Evolutionary conservation across 257 asterid genomes (phyloP), one percentile per base, ranked within the genome.

Genomic region (Paulownia fortunei): DNA sequence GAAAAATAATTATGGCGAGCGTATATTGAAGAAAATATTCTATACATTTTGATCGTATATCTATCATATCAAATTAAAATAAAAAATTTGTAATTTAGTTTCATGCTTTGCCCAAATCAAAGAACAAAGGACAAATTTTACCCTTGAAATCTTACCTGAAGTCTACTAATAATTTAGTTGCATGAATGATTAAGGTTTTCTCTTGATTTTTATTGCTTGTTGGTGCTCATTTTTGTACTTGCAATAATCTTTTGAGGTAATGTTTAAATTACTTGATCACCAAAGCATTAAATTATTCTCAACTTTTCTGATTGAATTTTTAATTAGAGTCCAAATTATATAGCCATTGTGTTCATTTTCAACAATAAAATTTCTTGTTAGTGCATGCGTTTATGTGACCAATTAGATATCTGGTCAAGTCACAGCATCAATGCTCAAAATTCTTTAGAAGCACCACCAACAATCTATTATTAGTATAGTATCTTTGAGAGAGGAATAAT

Each of bases 381-480:
- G 82, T 78, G 82, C 66, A 39, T 78, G 82, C 66, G 52, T 69
- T 9, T 21, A 56, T 71, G 75, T 23, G 27, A 24, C 66, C 37
- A 76, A 54, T 66, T 39, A 13, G 46, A 19, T 26, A 71, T 71
- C 39, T 42, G 37, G 81, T 77, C 54, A 69, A 42, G 76, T 68
- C 56, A 21, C 34, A 24, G 62, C 79, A 76, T 63, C 64, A 42
- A 73, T 34, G 37, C 37, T 34, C 37, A 34, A 34, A 34, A 34
- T 34, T 34, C 5, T 34, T 34, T 34, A 34, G 37, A 34, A 34
- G 37, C 37, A 34, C 37, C 37, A 34, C 37, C 37, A 34, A 34
- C 5, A 34, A 2, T 34, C 37, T 5, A 34, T 34, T 34, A 34
- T 34, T 34, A 34, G 37, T 34, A 2, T 34, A 34, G 37, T 5